Base-by-base conservation (phyloP, 192 early-diverging fungal species). In the Chytriomyces confervae region DNA sequence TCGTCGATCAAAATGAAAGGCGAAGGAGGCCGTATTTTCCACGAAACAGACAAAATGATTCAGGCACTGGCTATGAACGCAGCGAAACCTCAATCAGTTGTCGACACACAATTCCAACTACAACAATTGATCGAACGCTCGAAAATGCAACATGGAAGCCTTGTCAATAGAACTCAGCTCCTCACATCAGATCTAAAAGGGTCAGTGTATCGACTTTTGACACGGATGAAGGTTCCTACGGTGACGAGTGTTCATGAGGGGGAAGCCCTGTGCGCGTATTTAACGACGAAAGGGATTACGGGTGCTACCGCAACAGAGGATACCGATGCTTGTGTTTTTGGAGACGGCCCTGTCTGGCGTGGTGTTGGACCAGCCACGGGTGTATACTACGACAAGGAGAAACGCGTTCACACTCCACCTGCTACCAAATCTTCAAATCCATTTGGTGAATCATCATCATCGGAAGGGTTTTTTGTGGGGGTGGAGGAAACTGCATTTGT, bases 221-320 rank as follows among this genome's bases (percentile, higher is more conserved):
- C 13, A 6, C n/a, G 16, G 27, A 18, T 66, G 13, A 18, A 66
- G 13, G 64, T 66, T 66, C 64, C 64, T n/a, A 43, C 11, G 13
- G 13, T 66, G 16, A 66, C 64, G 13, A 66, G 64, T 43, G n/a
- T 27, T 13, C 64, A 66, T 9, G 64, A 66, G 27, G 64, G 64
- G 13, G 64, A 66, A 66, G 64, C 36, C 36, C 36, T 66, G 5
- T 66, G 64, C 27, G 36, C 64, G n/a, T 66, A 66, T 66, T 29
- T 66, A 43, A 43, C 36, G 27, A 16, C 64, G 16, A 16, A 18
- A 43, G 64, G 64, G n/a, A 18, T 16, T 0, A 43, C 64, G 16
- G 18, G 16, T 27, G 64, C 64, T 23, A 23, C 64, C 3, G 64
- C 7, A 13, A 66, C 64, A 66, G 64, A 66, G 27, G 64, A 66